phyloP scores from a whole-genome alignment of 805 yeast species.

The Candida krabiensis region DNA sequence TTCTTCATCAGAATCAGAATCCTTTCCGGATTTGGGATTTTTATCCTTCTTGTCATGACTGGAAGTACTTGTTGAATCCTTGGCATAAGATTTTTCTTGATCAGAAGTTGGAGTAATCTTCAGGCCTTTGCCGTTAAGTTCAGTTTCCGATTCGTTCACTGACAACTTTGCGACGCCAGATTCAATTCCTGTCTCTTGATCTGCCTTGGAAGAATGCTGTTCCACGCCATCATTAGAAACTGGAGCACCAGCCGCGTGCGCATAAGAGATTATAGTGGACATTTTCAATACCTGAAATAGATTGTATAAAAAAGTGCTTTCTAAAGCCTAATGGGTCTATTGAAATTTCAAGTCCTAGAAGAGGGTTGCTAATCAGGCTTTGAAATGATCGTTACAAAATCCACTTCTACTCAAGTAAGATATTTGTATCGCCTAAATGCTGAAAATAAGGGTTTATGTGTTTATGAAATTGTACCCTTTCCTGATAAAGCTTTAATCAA shows the following conservation, averaged over 20 bases:
- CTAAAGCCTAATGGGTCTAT: too few relatives aligned
- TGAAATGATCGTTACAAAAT: too few relatives aligned
- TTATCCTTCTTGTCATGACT: slow-evolving; percentile 12
- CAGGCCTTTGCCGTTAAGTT: slow-evolving; percentile 4
- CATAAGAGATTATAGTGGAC: slow-evolving; percentile 32
- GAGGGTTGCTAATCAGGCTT: too few relatives aligned
- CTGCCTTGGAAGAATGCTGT: slow-evolving; percentile 7
- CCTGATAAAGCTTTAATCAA: too few relatives aligned
- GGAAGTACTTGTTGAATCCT: neutral
- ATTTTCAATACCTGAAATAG: slow-evolving; percentile 7
- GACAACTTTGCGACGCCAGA: slow-evolving; percentile 12
- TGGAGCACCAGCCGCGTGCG: slow-evolving; percentile 33
- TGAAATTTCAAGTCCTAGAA: too few relatives aligned
- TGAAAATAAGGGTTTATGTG: too few relatives aligned
- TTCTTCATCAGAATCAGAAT: slow-evolving; percentile 1
- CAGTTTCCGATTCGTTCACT: slow-evolving; percentile 5
- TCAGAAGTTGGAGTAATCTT: neutral
- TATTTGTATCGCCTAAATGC: too few relatives aligned
- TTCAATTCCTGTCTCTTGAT: slow-evolving; percentile 8
- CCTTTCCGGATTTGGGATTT: slow-evolving; percentile 5
- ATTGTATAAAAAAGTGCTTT: too few relatives aligned
- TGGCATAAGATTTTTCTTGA: neutral
- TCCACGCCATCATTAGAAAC: slow-evolving; percentile 9
- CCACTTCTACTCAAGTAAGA: too few relatives aligned
- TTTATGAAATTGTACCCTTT: too few relatives aligned